Evolutionary conservation across 345 rosid genomes (phyloP).

Genomic region (Durio zibethinus): DNA sequence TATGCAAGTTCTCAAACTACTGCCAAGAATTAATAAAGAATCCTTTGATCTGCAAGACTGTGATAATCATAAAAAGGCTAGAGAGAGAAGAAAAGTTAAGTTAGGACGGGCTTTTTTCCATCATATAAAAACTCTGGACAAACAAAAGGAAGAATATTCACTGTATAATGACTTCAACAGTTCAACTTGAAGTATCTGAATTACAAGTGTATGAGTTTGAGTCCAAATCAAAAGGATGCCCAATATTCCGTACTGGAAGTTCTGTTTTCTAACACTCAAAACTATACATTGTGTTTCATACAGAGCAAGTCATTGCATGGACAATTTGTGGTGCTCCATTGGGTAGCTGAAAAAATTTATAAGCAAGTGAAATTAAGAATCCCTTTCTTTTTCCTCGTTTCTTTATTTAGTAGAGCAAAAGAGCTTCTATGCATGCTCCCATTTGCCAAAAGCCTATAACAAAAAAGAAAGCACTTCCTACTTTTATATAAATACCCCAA

Average conservation of each 20-base stretch:
- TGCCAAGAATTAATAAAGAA: not conserved
- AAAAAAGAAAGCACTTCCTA: too few relatives aligned
- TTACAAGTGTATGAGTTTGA: not conserved
- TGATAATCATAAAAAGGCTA: constrained; percentile 9
- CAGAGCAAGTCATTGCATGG: constrained; percentile 12
- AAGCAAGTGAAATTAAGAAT: not conserved
- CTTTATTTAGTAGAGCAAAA: not conserved
- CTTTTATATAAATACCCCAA: not conserved
- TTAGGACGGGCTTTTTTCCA: not conserved
- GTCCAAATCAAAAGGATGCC: constrained; percentile 10
- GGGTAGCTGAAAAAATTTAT: not conserved
- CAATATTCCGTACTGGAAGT: not conserved
- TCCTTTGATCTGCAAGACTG: not conserved
- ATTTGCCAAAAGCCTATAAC: not conserved
- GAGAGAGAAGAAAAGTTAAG: not conserved
- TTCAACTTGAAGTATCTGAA: not conserved
- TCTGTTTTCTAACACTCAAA: not conserved
- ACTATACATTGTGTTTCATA: not conserved
- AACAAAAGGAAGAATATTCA: constrained; percentile 16
- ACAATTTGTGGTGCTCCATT: constrained; percentile 1
- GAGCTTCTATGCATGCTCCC: not conserved
- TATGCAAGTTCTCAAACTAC: not conserved
- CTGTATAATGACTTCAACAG: constrained; percentile 1
- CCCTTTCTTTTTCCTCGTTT: not conserved
- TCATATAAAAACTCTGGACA: not conserved